A percentile compares a stretch with the other conserved stretches of the same genome.
phyloP scores from a whole-genome alignment of 257 asterid genomes.

The Dorcoceras hygrometricum region DNA sequence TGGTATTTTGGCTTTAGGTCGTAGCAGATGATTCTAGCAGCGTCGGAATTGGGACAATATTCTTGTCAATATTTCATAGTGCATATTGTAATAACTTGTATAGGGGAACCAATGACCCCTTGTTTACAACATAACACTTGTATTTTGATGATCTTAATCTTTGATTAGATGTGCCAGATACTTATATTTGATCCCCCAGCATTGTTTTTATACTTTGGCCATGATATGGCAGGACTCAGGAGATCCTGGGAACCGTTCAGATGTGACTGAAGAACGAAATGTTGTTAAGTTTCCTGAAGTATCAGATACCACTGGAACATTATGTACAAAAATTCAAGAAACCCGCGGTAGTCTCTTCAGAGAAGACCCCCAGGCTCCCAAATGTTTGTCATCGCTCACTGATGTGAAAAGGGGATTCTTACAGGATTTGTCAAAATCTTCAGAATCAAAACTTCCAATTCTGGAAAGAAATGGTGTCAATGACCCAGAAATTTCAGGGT shows the following conservation, averaged over 20 bases:
- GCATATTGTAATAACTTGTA: no score
- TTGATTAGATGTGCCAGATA: neutral
- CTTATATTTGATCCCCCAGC: neutral
- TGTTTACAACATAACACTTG: neutral
- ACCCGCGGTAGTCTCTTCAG: constrained; percentile 18
- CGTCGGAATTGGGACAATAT: neutral
- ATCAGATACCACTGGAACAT: constrained; percentile 21
- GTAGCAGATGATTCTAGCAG: neutral
- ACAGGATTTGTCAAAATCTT: constrained; percentile 31
- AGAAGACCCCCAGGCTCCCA: constrained; percentile 29
- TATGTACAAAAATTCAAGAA: neutral
- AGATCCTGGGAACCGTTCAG: constrained; percentile 80
- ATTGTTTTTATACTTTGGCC: neutral
- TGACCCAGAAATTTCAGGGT: constrained; percentile 27
- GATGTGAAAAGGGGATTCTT: constrained; percentile 19
- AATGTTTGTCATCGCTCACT: constrained; percentile 22
- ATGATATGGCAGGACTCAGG: constrained; percentile 54
- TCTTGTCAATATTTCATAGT: neutral
- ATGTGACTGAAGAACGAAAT: constrained; percentile 72
- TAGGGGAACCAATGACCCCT: neutral
- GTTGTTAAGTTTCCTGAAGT: constrained; percentile 45
- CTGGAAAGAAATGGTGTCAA: constrained; percentile 33
- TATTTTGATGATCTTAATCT: neutral
- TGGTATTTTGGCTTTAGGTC: neutral
- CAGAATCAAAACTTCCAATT: constrained; percentile 38